Percentiles rank a stretch among this genome's conserved stretches.
Evolutionary conservation across 306 rosid genomes (phyloP).

Genomic region (Trifolium subterraneum): DNA sequence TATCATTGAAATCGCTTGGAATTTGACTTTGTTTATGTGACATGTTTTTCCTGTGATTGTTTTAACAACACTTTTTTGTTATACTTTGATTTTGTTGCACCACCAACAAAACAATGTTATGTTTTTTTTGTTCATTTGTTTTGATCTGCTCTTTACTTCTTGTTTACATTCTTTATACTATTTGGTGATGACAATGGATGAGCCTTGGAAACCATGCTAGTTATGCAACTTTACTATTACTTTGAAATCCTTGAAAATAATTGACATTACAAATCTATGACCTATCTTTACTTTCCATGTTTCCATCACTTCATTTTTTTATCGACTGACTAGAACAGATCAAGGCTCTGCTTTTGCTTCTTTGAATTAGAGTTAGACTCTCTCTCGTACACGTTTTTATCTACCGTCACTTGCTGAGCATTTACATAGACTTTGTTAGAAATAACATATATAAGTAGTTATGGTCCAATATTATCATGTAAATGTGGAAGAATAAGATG

Average conservation of each 20-base stretch:
- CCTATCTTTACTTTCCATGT: not conserved
- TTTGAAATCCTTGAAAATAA: not conserved
- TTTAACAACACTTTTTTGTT: conserved; percentile 2
- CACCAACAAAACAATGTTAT: not conserved
- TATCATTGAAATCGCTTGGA: not conserved
- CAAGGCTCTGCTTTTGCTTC: not conserved
- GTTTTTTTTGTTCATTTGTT: not conserved
- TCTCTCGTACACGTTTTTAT: not conserved
- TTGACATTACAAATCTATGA: not conserved
- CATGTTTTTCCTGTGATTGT: not conserved
- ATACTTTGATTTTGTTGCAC: not conserved
- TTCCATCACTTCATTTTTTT: not conserved
- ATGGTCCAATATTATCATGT: not conserved
- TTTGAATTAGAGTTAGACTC: not conserved
- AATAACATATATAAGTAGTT: not conserved
- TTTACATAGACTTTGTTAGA: not conserved
- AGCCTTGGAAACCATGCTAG: not conserved
- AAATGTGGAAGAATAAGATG: not conserved
- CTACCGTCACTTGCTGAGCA: not conserved
- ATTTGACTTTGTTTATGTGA: conserved; percentile 9
- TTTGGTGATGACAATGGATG: not conserved
- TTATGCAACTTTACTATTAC: not conserved
- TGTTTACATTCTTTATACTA: not conserved
- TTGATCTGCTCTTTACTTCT: not conserved
- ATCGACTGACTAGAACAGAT: not conserved